phyloP scores from a whole-genome alignment of 1,284 basidiomycete genomes.

The Sanguinoderma infundibulare region DNA sequence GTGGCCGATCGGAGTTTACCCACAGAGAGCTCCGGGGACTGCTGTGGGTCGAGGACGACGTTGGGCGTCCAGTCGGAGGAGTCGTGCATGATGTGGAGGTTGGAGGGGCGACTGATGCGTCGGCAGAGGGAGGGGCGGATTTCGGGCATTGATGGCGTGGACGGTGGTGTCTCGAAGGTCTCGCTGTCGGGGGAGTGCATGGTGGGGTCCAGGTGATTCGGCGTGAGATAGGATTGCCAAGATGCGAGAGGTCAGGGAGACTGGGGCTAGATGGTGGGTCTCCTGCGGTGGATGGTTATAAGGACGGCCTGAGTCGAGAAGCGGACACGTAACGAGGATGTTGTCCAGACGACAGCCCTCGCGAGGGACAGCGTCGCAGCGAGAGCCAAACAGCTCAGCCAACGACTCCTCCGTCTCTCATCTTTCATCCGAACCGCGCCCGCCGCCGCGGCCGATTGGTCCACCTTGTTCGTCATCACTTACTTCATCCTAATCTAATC shows the following conservation, averaged over 20 bases:
- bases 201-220: constrained; percentile 9
- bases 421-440: background rate
- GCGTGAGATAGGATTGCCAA: constrained; percentile 8
- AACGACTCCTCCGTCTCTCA: background rate
- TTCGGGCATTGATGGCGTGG: constrained; percentile 47
- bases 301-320: background rate
- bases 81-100: constrained; percentile 32
- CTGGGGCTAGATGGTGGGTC: too few relatives aligned
- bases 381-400: too few relatives aligned
- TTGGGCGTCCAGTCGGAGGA: constrained; percentile 32
- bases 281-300: constrained; percentile 4
- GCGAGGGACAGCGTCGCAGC: background rate
- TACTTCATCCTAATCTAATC: background rate
- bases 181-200: constrained; percentile 48
- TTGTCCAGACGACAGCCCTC: constrained; percentile 9
- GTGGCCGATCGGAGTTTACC: constrained; percentile 21
- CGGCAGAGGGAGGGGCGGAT: constrained; percentile 40
- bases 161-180: constrained; percentile 66
- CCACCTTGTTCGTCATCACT: background rate
- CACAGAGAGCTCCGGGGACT: constrained; percentile 29
- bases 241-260: constrained; percentile 8
- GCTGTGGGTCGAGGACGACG: constrained; percentile 38
- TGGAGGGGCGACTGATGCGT: constrained; percentile 35
- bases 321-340: constrained; percentile 4
- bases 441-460: constrained; percentile 2